Evolutionary conservation across 371 early-diverging fungal species (phyloP).

Genomic region (Rhizopus sp.): DNA sequence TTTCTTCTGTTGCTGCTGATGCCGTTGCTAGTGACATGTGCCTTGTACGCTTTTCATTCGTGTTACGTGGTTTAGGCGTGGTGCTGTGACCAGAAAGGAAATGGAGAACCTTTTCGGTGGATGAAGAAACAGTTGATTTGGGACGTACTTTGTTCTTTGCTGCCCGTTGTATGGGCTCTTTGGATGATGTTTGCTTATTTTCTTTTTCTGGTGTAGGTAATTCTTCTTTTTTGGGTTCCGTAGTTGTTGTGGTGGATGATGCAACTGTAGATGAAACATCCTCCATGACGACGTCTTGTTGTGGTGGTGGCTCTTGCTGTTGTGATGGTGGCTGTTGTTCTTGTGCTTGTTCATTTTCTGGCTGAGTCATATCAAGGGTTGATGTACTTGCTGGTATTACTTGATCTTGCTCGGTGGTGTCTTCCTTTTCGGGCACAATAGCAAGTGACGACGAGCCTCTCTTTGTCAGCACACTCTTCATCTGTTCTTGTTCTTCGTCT

Average conservation of each 20-base stretch:
- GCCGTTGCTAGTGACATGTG: constrained; percentile 25
- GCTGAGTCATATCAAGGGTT: no score
- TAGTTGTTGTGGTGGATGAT: constrained; percentile 1
- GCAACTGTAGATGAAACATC: constrained; percentile 2
- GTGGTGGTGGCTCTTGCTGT: neutral
- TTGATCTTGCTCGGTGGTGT: constrained; percentile 6
- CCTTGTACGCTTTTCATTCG: constrained; percentile 23
- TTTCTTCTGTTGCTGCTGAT: constrained; percentile 1
- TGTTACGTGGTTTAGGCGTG: constrained; percentile 25
- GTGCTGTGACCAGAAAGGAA: constrained; percentile 31
- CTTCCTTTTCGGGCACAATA: constrained; percentile 13
- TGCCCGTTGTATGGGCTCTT: constrained; percentile 1
- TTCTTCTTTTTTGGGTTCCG: constrained; percentile 15
- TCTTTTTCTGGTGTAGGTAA: constrained; percentile 9
- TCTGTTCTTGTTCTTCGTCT: constrained; percentile 8
- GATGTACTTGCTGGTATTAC: neutral
- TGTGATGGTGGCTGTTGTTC: constrained; percentile 2
- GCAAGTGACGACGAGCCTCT: constrained; percentile 13
- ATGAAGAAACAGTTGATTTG: constrained; percentile 20
- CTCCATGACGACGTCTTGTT: constrained; percentile 11
- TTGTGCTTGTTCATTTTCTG: neutral
- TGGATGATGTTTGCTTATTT: neutral
- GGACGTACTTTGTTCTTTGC: constrained; percentile 13
- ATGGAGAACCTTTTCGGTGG: constrained; percentile 36
- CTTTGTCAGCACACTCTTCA: neutral